Conservation (phyloP, 2,329 filamentous ascomycete species). For the Beauveria pseudobassiana region DNA sequence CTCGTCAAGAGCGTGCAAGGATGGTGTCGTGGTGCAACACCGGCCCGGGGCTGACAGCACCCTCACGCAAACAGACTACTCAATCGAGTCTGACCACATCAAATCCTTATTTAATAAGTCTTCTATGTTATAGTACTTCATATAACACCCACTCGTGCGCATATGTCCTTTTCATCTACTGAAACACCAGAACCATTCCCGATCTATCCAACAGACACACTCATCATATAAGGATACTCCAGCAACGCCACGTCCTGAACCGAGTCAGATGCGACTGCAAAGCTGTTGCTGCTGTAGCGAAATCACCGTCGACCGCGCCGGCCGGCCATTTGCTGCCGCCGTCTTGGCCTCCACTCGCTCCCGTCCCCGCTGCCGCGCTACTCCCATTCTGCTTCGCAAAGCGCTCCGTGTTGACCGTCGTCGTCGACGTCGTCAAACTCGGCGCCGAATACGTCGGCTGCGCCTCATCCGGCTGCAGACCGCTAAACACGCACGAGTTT, state of each 20-base stretch:
- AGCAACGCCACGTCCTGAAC: conserved; percentile 84
- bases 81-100: not conserved
- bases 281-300: conserved; percentile 81
- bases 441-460: conserved; percentile 65
- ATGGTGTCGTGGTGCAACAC: not conserved
- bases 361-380: conserved; percentile 20
- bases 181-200: conserved; percentile 81
- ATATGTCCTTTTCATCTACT: conserved; percentile 23
- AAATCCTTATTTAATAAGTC: not conserved
- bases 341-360: conserved; percentile 23
- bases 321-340: conserved; percentile 28
- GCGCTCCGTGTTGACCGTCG: conserved; percentile 61
- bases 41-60: not conserved
- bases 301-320: conserved; percentile 74
- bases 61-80: not conserved
- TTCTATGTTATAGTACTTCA: not conserved
- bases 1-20: too few relatives aligned
- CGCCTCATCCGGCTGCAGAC: conserved; percentile 60
- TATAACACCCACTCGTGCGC: too few relatives aligned
- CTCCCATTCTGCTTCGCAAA: conserved; percentile 30
- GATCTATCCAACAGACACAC: conserved; percentile 84
- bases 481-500: conserved; percentile 72
- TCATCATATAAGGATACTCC: conserved; percentile 87
- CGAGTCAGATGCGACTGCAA: conserved; percentile 76
- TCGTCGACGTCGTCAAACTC: conserved; percentile 55